A percentile compares a stretch with the other conserved stretches of the same genome.
Evolutionary conservation across 73 alveolate genomes (phyloP).

Genomic region (Paraurostyla sp.): DNA sequence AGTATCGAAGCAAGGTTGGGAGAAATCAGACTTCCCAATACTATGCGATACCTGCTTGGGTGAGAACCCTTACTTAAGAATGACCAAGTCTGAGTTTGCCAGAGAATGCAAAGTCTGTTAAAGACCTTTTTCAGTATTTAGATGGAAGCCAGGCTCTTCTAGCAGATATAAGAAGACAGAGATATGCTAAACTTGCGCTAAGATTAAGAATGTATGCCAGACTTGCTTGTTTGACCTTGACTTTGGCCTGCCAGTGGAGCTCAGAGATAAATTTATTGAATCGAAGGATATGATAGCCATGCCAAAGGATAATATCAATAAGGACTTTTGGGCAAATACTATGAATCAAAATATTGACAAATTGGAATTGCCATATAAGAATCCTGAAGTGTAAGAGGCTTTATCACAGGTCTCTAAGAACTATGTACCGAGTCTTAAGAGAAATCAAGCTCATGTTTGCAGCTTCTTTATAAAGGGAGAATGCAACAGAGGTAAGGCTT

Average conservation of each 20-base stretch:
- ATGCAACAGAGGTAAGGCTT: conserved; percentile 89
- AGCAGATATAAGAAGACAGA: conserved; percentile 97
- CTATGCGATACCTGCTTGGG: conserved; percentile 97
- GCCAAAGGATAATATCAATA: conserved; percentile 94
- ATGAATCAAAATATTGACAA: conserved; percentile 86
- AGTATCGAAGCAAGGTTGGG: conserved; percentile 94
- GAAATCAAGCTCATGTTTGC: conserved; percentile 92
- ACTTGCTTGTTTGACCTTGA: conserved; percentile 96
- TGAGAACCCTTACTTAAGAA: conserved; percentile 95
- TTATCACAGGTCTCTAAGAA: conserved; percentile 80
- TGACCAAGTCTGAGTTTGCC: conserved; percentile 94
- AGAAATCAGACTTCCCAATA: conserved; percentile 96
- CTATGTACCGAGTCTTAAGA: conserved; percentile 81
- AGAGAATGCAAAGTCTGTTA: conserved; percentile 95
- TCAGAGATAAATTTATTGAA: conserved; percentile 95
- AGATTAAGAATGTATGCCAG: conserved; percentile 97
- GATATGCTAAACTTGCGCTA: conserved; percentile 98
- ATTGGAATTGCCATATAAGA: conserved; percentile 79
- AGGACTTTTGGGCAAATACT: conserved; percentile 95
- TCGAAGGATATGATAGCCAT: conserved; percentile 85
- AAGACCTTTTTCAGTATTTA: conserved; percentile 97
- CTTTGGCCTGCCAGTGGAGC: conserved; percentile 96
- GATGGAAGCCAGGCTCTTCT: conserved; percentile 97
- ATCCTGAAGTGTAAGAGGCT: conserved; percentile 88
- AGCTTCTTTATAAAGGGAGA: conserved; percentile 93